Evolutionary conservation across 1,284 basidiomycete genomes (phyloP).

Genomic region (Moesziomyces antarcticus): DNA sequence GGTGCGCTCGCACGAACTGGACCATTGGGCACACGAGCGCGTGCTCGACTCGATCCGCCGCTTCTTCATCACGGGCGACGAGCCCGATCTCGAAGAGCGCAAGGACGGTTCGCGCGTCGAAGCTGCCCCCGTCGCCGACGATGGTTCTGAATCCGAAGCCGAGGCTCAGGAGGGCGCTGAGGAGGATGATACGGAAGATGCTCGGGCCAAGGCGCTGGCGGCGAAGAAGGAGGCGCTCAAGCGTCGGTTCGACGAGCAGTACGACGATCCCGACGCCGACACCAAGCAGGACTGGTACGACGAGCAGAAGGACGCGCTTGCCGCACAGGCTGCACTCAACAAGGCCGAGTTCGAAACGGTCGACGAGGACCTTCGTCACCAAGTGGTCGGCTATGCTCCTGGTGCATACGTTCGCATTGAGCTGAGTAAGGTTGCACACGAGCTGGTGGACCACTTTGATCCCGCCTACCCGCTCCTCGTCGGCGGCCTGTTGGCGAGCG

Average conservation of each 20-base stretch:
- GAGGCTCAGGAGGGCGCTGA: slow-evolving; percentile 69
- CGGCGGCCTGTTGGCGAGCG: slow-evolving; percentile 89
- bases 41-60: slow-evolving; percentile 85
- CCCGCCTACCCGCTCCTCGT: slow-evolving; percentile 89
- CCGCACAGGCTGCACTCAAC: slow-evolving; percentile 85
- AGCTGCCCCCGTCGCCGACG: slow-evolving; percentile 60
- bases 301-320: slow-evolving; percentile 89
- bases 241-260: slow-evolving; percentile 95
- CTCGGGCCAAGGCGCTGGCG: slow-evolving; percentile 75
- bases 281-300: slow-evolving; percentile 65
- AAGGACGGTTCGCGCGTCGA: slow-evolving; percentile 40
- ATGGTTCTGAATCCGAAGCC: slow-evolving; percentile 37
- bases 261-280: slow-evolving; percentile 81
- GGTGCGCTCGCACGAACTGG: slow-evolving; percentile 72
- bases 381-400: slow-evolving; percentile 89
- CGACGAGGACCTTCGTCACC: slow-evolving; percentile 80
- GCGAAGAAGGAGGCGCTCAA: slow-evolving; percentile 92
- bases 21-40: slow-evolving; percentile 83
- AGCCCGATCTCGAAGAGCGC: slow-evolving; percentile 45
- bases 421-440: slow-evolving; percentile 83
- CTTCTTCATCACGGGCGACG: slow-evolving; percentile 87
- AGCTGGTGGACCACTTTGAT: slow-evolving; percentile 93
- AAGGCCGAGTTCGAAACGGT: slow-evolving; percentile 85
- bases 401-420: slow-evolving; percentile 96
- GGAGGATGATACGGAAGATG: slow-evolving; percentile 66